These are phyloP conservation scores for Saussurea involucrata DNA, from an alignment of 129 eudicot species.

Conservation along the genomic window DNA sequence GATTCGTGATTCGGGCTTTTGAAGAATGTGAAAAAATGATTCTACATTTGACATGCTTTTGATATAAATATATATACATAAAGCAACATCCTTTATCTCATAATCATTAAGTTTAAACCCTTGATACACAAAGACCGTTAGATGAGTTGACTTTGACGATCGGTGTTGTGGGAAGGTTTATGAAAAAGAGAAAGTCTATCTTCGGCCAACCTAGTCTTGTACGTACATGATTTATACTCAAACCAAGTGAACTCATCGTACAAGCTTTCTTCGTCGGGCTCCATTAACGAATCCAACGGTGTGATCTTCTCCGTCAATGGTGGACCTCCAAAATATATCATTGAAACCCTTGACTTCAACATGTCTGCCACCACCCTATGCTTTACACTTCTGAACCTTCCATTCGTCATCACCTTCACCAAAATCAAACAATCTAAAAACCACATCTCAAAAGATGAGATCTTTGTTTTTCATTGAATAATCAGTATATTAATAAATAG, in stretches of 20 bases:
- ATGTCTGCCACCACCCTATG: conserved; percentile 54
- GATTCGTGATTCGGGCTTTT: no score
- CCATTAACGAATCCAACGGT: conserved; percentile 50
- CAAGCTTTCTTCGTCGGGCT: conserved; percentile 56
- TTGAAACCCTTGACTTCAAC: conserved; percentile 50
- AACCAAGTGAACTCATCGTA: conserved; percentile 70
- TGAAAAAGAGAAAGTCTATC: conserved; percentile 36
- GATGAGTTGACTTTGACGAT: not conserved
- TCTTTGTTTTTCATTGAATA: not conserved
- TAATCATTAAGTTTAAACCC: not conserved
- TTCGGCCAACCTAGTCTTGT: conserved; percentile 48
- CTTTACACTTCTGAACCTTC: conserved; percentile 63
- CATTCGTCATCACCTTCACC: conserved; percentile 66
- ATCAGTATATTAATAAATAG: no score
- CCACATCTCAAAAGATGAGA: not conserved
- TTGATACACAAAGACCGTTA: not conserved
- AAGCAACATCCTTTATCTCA: not conserved
- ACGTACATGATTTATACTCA: conserved; percentile 56
- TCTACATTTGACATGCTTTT: no score
- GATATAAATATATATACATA: no score
- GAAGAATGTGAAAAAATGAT: no score
- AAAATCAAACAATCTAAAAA: not conserved
- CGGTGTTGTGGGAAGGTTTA: conserved; percentile 4
- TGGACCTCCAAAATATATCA: conserved; percentile 74
- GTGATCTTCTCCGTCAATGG: conserved; percentile 51